A percentile compares a stretch with the other conserved stretches of the same genome.
These are phyloP conservation scores for Penstemon eatonii DNA, from an alignment of 257 asterid species.

Conservation along the genomic window DNA sequence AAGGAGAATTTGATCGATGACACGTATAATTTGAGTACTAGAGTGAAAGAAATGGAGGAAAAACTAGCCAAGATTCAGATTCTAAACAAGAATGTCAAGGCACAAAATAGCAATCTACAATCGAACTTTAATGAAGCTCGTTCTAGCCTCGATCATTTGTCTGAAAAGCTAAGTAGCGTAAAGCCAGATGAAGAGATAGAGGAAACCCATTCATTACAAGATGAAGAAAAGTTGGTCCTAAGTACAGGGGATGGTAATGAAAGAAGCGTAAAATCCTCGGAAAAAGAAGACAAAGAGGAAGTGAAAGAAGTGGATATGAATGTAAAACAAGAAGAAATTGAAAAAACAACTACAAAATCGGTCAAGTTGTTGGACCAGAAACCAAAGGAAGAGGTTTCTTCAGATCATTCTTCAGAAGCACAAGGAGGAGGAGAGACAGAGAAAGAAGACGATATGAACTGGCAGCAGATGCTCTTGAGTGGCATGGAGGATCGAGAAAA, in stretches of 20 bases:
- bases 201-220: conserved; percentile 10
- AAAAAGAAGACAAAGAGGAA: conserved; percentile 25
- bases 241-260: background rate
- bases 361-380: conserved; percentile 24
- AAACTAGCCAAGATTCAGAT: conserved; percentile 45
- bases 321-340: background rate
- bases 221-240: conserved; percentile 1
- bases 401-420: conserved; percentile 17
- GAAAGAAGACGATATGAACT: conserved; percentile 40
- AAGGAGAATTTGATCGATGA: conserved; percentile 34
- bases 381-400: conserved; percentile 3
- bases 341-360: background rate
- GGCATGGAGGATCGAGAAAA: conserved; percentile 59
- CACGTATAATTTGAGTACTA: conserved; percentile 14
- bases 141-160: conserved; percentile 35
- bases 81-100: conserved; percentile 48
- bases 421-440: conserved; percentile 1
- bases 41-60: conserved; percentile 44
- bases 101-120: conserved; percentile 35
- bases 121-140: conserved; percentile 43
- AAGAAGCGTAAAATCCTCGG: conserved; percentile 2
- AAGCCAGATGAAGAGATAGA: conserved; percentile 55
- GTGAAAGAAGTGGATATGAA: conserved; percentile 30
- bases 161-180: conserved; percentile 36
- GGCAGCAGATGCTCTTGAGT: conserved; percentile 55